Evolutionary conservation across 345 rosid genomes (phyloP), one percentile per base, ranked within the genome.

Genomic region (Crucihimalaya himalaica): DNA sequence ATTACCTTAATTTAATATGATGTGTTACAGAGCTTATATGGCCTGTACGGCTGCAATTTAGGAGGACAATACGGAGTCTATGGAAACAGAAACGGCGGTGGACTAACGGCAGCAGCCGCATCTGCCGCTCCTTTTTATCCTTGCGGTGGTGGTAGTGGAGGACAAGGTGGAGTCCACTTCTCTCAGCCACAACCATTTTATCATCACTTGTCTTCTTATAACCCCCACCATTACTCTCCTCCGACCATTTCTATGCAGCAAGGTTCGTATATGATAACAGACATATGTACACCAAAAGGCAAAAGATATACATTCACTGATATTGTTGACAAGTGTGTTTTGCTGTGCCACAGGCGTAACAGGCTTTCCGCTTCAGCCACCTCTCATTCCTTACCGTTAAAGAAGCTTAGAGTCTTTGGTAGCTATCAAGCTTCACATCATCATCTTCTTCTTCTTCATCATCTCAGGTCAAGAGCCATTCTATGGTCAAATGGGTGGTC

Each of bases 321-420:
- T 35, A 5, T 74, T 15, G 15, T 67, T 75, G 63, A 68, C 13
- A 29, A 29, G 28, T 66, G 50, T 75, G 39, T 68, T 42, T 31
- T 59, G 21, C 13, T 51, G 8, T 60, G 43, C 29, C 21, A 76
- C 70, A 76, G 79, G 79, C 4, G 64, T 68, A 50, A 68, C 69
- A 0, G 74, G 79, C 12, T 50, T 69, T 69, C 74, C 74, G 1
- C 48, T 68, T 51, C 79, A 75, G 14, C 74, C 79, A 69, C 64
- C 70, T 62, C 79, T 70, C 43, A 76, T 76, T 54, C 70, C 79
- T 45, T 76, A 76, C 66, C 78, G 60, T 66, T 74, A 48, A 74
- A 56, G 60, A 56, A 65, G 58, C 66, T 32, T 54, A 43, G 48
- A 21, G 64, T 65, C 57, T 59, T 59, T 53, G 51, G 53, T 59